Evolutionary conservation across 148 eudicot genomes (phyloP), one percentile per base, ranked within the genome.

Genomic region (Rhododendron kiyosumense): DNA sequence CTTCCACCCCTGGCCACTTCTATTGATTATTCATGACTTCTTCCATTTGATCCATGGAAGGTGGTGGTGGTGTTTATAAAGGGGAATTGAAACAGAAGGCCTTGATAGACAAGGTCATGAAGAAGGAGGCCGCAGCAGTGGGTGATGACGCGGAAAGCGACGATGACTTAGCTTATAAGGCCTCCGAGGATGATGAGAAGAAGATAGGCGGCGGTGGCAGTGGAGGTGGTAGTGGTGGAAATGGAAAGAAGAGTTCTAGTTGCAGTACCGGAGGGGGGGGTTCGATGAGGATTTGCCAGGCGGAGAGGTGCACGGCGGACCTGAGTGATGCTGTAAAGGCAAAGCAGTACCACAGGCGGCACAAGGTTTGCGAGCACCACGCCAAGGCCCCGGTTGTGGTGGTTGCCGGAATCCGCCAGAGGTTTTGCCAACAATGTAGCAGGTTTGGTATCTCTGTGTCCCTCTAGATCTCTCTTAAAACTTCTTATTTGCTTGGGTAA

Each of bases 371-470:
- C 45, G 93, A 92, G 78, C 81, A 52, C 81, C 93, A 92, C 67
- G 88, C 92, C 81, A 92, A 92, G 87, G 93, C 94, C 18, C 90
- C 87, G 81, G 87, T 79, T 65, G 94, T 89, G 26, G 22, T 87
- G 26, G 89, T 91, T 17, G 84, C 88, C 81, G 94, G 94, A 38
- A 74, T 87, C 49, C 86, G 88, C 22, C 94, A 92, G 81, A 85
- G 94, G 59, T 92, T 92, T 87, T 92, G 94, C 74, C 92, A 92
- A 71, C 94, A 92, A 89, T 92, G 94, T 65, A 92, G 93, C 93
- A 89, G 89, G 94, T 92, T 83, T 6, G 9, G 38, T 5, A 32
- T 8, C n/a, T n/a, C n/a, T 79, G 2, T 34, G 2, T 74, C 7
- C 34, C 48, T 46, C 24, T 22, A 15, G 7, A 7, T 34, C 49